Percentiles rank a stretch among this genome's conserved stretches.
phyloP scores from a whole-genome alignment of 192 early-diverging fungal genomes.

The Obelidium mucronatum region DNA sequence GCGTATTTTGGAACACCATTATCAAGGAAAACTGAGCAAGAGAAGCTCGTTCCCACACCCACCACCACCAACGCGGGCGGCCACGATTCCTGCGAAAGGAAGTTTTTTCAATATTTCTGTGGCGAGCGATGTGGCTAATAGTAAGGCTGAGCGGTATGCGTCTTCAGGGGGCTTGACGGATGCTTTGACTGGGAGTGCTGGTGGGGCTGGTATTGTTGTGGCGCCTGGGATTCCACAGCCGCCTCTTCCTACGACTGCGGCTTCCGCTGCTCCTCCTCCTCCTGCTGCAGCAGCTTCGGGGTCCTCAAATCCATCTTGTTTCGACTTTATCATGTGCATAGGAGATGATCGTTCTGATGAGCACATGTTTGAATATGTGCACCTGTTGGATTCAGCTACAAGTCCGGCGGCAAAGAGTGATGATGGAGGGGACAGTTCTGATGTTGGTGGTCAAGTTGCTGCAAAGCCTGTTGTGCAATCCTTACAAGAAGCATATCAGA shows the following conservation, averaged over 20 bases:
- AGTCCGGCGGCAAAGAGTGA: slow-evolving; percentile 14
- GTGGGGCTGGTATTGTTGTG: neutral
- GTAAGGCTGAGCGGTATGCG: too few relatives aligned
- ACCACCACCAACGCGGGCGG: neutral
- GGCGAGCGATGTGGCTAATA: neutral
- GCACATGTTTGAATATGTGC: slow-evolving; percentile 77
- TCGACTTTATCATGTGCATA: slow-evolving; percentile 74
- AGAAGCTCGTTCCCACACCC: slow-evolving; percentile 14
- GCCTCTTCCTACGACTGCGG: neutral
- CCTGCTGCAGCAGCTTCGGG: neutral
- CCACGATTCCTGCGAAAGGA: neutral
- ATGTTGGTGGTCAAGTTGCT: neutral
- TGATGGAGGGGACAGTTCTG: neutral
- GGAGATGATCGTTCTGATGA: slow-evolving; percentile 85
- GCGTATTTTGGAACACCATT: slow-evolving; percentile 59
- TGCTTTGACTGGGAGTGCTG: neutral
- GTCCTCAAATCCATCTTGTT: slow-evolving; percentile 21
- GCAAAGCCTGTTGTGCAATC: neutral
- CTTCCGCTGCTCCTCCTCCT: neutral
- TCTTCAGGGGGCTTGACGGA: too few relatives aligned
- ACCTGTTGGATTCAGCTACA: slow-evolving; percentile 37
- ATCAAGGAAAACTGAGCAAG: slow-evolving; percentile 27
- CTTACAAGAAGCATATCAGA: slow-evolving; percentile 9
- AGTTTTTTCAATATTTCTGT: neutral
- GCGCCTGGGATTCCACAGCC: neutral